A percentile compares a stretch with the other conserved stretches of the same genome.
phyloP scores from a whole-genome alignment of 768 basidiomycete genomes.

The Coprinopsis marcescibilis region DNA sequence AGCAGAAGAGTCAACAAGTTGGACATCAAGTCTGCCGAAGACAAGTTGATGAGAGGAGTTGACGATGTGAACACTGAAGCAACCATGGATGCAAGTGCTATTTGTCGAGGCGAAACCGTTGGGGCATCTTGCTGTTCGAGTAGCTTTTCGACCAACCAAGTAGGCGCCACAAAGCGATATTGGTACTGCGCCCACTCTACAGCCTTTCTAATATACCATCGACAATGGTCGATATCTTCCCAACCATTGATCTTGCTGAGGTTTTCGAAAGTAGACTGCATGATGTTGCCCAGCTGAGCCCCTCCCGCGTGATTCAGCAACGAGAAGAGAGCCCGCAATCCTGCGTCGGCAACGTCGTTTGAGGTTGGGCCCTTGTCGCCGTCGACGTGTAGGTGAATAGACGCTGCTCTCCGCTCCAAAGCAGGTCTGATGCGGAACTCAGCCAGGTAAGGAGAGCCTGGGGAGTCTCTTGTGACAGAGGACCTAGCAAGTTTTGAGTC shows the following conservation, averaged over 20 bases:
- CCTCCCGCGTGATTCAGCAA: conserved; percentile 75
- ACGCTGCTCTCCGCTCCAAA: conserved; percentile 78
- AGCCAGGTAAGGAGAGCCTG: conserved; percentile 72
- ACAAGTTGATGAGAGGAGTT: conserved; percentile 81
- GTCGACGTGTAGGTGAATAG: conserved; percentile 83
- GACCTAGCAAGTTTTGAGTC: conserved; percentile 35
- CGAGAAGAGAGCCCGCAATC: conserved; percentile 64
- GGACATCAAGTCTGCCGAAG: conserved; percentile 83
- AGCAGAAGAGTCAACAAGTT: conserved; percentile 71
- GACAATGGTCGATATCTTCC: conserved; percentile 63
- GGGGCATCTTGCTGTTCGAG: conserved; percentile 53
- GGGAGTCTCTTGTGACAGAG: conserved; percentile 56
- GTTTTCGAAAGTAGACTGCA: conserved; percentile 68
- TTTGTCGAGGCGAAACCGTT: conserved; percentile 44
- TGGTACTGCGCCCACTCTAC: conserved; percentile 92
- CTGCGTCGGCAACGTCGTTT: conserved; percentile 68
- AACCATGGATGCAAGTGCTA: conserved; percentile 70
- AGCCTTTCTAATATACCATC: conserved; percentile 73
- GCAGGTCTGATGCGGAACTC: conserved; percentile 81
- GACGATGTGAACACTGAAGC: conserved; percentile 78
- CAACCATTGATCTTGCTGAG: conserved; percentile 61
- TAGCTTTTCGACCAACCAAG: conserved; percentile 75
- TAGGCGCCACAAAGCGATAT: conserved; percentile 87
- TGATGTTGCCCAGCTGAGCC: conserved; percentile 61
- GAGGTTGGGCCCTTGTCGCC: conserved; percentile 80